Percentiles rank a stretch among this genome's conserved stretches.
These are phyloP conservation scores for Fusarium piperis DNA, from an alignment of 2,329 filamentous ascomycete species.

Conservation along the genomic window DNA sequence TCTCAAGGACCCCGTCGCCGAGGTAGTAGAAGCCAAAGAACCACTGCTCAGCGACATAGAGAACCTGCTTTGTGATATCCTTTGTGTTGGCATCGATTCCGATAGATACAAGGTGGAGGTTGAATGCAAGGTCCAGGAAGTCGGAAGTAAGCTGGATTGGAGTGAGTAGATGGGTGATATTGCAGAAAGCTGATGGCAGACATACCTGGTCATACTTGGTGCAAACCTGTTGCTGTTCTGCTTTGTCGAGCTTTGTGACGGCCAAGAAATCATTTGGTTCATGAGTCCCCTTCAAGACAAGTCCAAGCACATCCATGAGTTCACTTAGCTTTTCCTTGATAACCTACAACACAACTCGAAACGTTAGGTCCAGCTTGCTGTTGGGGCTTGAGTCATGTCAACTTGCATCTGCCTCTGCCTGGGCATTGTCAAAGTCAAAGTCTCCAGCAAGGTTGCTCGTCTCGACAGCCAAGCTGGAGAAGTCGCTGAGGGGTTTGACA, in stretches of 20 bases:
- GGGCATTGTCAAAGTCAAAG: neutral
- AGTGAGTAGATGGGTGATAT: neutral
- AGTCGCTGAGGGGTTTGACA: too few species aligned
- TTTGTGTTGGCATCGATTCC: neutral
- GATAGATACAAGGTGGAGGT: neutral
- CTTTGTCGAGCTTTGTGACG: neutral
- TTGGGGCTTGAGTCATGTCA: neutral
- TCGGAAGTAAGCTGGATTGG: neutral
- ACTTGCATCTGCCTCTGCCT: neutral
- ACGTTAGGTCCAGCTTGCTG: neutral
- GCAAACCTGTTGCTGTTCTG: neutral
- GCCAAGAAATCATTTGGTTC: neutral
- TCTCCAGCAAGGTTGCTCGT: neutral
- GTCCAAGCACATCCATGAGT: neutral
- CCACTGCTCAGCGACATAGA: neutral
- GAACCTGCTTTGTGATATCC: neutral
- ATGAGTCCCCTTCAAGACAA: neutral
- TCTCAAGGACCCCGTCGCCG: neutral
- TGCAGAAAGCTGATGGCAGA: neutral
- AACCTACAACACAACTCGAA: neutral
- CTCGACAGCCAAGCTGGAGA: too few species aligned
- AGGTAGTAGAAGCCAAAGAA: neutral
- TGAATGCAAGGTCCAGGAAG: neutral
- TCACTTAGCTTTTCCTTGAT: neutral
- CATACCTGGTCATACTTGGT: neutral